Evolutionary conservation across 2,329 filamentous ascomycete species (phyloP), one percentile per base, ranked within the genome.

Genomic region (Coleophoma eucalyptorum): DNA sequence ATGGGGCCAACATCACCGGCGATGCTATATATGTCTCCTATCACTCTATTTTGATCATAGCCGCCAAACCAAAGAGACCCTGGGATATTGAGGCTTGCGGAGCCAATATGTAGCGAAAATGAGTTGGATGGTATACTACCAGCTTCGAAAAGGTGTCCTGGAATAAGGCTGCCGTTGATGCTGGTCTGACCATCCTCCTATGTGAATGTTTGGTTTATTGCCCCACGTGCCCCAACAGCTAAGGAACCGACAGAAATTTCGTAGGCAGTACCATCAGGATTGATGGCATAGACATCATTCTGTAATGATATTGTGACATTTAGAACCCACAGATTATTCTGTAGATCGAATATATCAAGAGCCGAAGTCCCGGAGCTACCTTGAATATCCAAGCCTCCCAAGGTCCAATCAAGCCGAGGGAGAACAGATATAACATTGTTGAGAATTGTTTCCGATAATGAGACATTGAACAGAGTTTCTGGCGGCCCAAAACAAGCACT

Each of bases 351-450:
- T 31, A 46, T 38, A 43, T 51, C 47, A 41, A 50, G 48, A 13
- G 48, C 43, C 16, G 37, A 37, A 20, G 48, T 48, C 41, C 48
- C 51, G 41, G 18, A n/a, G 13, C 34, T 45, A 15, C 48, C 48
- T 18, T 48, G 26, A 18, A 53, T 41, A 35, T 48, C 41, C 46
- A 54, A 45, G 20, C 44, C 44, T 13, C 51, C 51, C 42, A 48
- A 41, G 3, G 48, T 44, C 31, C 37, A 54, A 43, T 50, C 49
- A 26, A 32, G 45, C 8, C 34, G 16, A 19, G 51, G 44, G 32
- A 45, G 40, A 35, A 50, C 41, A 18, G 8, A 11, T 41, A 50
- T 50, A 43, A 43, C 41, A 8, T 19, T 35, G 7, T 32, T 18
- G 7, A 47, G 2, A n/a, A 45, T 40, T 15, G 50, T 53, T 18